Evolutionary conservation across 331 rosid genomes (phyloP), one percentile per base, ranked within the genome.

Genomic region (Erythrophleum ivorense): DNA sequence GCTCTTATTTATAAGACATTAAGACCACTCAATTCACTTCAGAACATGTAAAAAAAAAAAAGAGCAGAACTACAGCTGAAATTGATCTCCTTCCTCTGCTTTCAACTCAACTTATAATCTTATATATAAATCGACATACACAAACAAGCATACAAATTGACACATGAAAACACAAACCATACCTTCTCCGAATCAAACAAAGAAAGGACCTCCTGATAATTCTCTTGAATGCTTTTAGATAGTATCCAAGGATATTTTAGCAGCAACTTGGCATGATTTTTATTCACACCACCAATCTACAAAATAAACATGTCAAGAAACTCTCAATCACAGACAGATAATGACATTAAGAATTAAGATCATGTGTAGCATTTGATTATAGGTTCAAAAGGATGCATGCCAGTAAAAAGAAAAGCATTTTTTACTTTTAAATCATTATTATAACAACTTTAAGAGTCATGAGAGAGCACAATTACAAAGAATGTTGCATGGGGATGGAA

Each of bases 211-310:
- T 81, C 90, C 77, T 79, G 82, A 83, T 88, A 88, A 79, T 91
- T 95, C 31, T 87, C 84, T 83, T 89, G 97, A 75, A 95, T 88
- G 76, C 96, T 86, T 43, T 81, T 63, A 14, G 97, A 90, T 76
- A 86, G 88, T 86, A 89, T 78, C 98, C 98, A 95, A 7, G 98
- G 98, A 88, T 90, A 95, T 81, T 88, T 93, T 60, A 86, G 55
- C 81, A 91, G 55, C 80, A 91, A 36, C 76, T 83, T 91, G 15
- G 90, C 91, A 77, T 84, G 59, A 79, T 87, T 89, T 41, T 67
- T 72, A 78, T 81, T 92, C 62, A 83, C 90, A 21, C 82, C 65
- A 54, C 86, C 85, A 73, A 91, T 88, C 98, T 95, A 85, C 58
- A 82, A 77, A 60, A 75, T 50, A 81, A 70, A 78, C 21, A 77